Evolutionary conservation across 2,329 filamentous ascomycete genomes (phyloP).

Genomic region (Basipetospora chlamydospora): DNA sequence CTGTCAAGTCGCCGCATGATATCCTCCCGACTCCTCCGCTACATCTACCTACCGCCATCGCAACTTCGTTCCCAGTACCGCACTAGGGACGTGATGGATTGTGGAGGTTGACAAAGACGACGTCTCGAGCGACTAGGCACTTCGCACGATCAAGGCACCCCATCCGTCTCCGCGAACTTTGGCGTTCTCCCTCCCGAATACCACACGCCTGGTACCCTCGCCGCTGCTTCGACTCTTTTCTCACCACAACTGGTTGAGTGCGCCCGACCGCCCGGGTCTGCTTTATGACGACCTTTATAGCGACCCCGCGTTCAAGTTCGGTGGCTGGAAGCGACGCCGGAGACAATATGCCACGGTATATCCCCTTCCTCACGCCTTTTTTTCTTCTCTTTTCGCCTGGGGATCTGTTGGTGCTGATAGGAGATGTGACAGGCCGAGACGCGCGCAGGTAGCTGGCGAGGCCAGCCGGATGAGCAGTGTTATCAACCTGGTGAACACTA

Average conservation of each 20-base stretch:
- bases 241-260: no score
- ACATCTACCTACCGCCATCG: no score
- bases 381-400: no score
- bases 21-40: no score
- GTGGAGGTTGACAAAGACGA: neutral
- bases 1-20: no score
- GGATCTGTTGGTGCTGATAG: neutral
- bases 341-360: constrained; percentile 10
- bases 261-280: no score
- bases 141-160: neutral
- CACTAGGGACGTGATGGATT: constrained; percentile 1
- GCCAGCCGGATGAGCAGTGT: constrained; percentile 84
- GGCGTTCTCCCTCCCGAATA: neutral
- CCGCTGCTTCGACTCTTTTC: no score
- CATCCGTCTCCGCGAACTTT: no score
- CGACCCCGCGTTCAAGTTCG: no score
- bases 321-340: constrained; percentile 9
- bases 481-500: constrained; percentile 93
- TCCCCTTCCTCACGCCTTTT: neutral
- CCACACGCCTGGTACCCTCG: no score
- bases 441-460: constrained; percentile 52
- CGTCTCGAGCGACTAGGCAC: neutral
- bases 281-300: no score
- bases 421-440: neutral
- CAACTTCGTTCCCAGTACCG: no score